These are phyloP conservation scores for Termitomyces sp. DNA, from an alignment of 768 basidiomycete genomes.

Conservation along the genomic window DNA sequence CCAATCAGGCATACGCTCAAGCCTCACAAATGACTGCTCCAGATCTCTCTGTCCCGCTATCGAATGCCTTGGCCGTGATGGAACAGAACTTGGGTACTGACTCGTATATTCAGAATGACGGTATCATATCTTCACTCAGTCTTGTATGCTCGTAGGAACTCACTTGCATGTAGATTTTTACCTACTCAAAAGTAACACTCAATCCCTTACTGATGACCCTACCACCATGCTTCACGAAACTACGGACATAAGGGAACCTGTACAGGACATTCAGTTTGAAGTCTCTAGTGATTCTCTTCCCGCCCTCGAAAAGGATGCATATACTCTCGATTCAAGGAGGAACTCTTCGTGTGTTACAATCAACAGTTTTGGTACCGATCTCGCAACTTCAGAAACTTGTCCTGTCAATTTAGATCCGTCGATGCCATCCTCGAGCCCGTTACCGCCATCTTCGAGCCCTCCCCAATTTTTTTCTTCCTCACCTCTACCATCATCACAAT, in stretches of 20 bases:
- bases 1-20: not conserved
- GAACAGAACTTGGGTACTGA: not conserved
- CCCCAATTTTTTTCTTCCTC: slow-evolving; percentile 39
- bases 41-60: not conserved
- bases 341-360: not conserved
- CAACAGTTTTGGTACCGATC: not conserved
- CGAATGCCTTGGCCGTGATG: not conserved
- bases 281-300: not conserved
- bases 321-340: not conserved
- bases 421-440: slow-evolving; percentile 12
- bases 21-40: not conserved
- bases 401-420: not conserved
- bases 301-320: not conserved
- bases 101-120: not conserved
- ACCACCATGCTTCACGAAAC: not conserved
- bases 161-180: not conserved
- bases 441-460: slow-evolving; percentile 48
- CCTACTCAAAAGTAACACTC: too few relatives aligned
- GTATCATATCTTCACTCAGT: not conserved
- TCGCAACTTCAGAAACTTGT: not conserved
- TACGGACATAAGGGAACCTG: not conserved
- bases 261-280: not conserved
- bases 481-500: slow-evolving; percentile 31
- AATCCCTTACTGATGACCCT: not conserved
- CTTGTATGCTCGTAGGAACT: not conserved